Conservation (phyloP, 1,284 basidiomycete species). For the Papiliotrema laurentii region DNA sequence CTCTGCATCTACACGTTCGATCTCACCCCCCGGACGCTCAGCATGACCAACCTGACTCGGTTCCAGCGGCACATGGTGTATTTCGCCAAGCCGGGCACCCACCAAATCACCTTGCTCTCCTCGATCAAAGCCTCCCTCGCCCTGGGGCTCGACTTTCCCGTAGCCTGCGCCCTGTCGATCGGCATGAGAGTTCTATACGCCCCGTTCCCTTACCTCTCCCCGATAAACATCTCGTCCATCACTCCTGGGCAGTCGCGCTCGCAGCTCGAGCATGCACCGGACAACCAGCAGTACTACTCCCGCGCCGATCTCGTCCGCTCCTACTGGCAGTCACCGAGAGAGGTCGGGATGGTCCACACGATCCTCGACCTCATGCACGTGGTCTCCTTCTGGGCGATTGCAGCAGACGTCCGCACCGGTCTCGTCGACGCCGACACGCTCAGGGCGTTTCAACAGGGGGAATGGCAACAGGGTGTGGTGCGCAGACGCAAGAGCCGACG, state of each 20-base stretch:
- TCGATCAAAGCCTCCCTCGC: neutral
- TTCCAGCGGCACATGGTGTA: neutral
- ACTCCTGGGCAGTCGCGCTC: neutral
- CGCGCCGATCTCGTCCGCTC: neutral
- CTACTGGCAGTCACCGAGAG: neutral
- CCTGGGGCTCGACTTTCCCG: constrained; percentile 3
- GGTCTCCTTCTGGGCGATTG: constrained; percentile 9
- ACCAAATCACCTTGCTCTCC: neutral
- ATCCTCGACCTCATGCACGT: constrained; percentile 4
- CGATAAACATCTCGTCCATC: neutral
- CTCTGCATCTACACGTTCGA: neutral
- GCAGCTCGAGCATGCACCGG: neutral
- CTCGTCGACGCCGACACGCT: constrained; percentile 6
- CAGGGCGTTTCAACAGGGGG: constrained; percentile 10
- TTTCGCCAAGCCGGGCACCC: neutral
- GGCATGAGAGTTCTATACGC: neutral
- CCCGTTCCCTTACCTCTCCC: neutral
- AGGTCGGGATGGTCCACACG: neutral
- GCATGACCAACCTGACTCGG: neutral
- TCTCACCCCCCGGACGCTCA: neutral
- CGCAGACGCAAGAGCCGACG: constrained; percentile 7
- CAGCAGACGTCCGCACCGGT: constrained; percentile 8
- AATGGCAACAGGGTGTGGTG: constrained; percentile 6
- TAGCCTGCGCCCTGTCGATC: neutral
- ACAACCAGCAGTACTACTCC: neutral